These are phyloP conservation scores for Aspergillus transmontanensis DNA, from an alignment of 2,329 filamentous ascomycete genomes.

Conservation along the genomic window DNA sequence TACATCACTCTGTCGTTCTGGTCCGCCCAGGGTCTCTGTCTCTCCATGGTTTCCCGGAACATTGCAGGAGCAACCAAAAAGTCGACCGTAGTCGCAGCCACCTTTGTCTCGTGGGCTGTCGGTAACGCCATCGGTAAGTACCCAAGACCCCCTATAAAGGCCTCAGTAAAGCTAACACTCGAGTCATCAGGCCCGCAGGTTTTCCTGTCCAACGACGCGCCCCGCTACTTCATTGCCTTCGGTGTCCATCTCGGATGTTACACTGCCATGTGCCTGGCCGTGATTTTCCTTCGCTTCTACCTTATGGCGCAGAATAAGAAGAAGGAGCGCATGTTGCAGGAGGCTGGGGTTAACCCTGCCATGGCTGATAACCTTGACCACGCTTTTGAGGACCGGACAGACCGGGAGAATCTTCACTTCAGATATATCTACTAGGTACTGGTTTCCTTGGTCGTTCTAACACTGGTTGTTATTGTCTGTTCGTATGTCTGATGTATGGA, in stretches of 20 bases:
- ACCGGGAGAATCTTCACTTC: slow-evolving; percentile 63
- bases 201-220: slow-evolving; percentile 62
- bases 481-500: background rate
- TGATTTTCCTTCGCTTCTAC: slow-evolving; percentile 62
- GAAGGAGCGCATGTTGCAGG: slow-evolving; percentile 53
- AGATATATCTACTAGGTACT: slow-evolving; percentile 54
- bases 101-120: slow-evolving; percentile 70
- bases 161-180: background rate
- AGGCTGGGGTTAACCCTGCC: slow-evolving; percentile 44
- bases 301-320: slow-evolving; percentile 61
- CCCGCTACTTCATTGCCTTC: slow-evolving; percentile 70
- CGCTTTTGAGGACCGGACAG: slow-evolving; percentile 66
- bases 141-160: background rate
- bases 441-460: background rate
- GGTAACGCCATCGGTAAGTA: slow-evolving; percentile 65
- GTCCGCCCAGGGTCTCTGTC: slow-evolving; percentile 68
- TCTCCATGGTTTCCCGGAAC: slow-evolving; percentile 70
- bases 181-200: slow-evolving; percentile 60
- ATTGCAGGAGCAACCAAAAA: slow-evolving; percentile 76
- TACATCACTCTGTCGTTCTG: slow-evolving; percentile 79
- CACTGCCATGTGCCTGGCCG: slow-evolving; percentile 58
- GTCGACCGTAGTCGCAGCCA: slow-evolving; percentile 66
- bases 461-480: background rate
- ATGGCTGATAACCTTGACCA: slow-evolving; percentile 48
- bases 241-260: slow-evolving; percentile 72